These are phyloP conservation scores for Bigelowiella natans DNA, from an alignment of 78 protist genomes.

Conservation along the genomic window DNA sequence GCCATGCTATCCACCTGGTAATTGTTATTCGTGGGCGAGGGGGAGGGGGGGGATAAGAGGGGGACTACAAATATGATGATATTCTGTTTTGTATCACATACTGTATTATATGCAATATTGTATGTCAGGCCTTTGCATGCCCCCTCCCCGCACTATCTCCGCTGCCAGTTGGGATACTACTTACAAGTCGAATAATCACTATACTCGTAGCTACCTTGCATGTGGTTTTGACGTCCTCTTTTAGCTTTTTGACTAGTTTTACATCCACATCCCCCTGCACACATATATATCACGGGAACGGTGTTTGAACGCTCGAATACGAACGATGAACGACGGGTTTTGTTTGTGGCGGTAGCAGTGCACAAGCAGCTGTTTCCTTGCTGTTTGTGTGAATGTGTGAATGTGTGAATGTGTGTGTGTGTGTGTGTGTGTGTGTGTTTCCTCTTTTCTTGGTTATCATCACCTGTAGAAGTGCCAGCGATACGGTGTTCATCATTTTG, in stretches of 20 bases:
- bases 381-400: background rate
- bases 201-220: too few species aligned
- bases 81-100: too few species aligned
- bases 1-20: conserved; percentile 59
- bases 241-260: conserved; percentile 41
- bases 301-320: background rate
- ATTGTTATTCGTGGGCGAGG: too few species aligned
- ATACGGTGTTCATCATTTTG: background rate
- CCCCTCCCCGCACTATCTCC: too few species aligned
- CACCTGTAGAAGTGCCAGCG: background rate
- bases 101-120: too few species aligned
- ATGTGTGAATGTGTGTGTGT: background rate
- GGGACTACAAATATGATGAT: too few species aligned
- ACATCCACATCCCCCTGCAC: background rate
- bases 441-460: background rate
- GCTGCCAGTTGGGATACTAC: too few species aligned
- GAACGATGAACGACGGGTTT: too few species aligned
- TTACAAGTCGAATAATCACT: too few species aligned
- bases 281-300: background rate
- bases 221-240: conserved; percentile 43
- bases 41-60: too few species aligned
- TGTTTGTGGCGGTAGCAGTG: background rate
- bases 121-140: too few species aligned
- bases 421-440: too few species aligned
- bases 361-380: background rate